phyloP scores from a whole-genome alignment of 306 rosid species.

The Carpinus fangiana region DNA sequence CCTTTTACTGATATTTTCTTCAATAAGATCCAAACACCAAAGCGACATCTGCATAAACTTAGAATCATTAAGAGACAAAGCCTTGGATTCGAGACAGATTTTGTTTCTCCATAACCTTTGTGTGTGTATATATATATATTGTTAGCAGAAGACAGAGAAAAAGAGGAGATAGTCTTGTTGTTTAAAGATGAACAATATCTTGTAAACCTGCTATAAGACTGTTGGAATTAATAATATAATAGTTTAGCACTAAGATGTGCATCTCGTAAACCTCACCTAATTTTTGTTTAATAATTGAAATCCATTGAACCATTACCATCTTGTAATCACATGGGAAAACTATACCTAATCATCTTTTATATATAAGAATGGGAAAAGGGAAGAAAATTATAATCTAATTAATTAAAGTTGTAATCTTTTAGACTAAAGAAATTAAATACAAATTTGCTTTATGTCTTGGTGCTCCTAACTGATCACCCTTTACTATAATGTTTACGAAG shows the following conservation, averaged over 20 bases:
- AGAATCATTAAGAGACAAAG: conserved; percentile 20
- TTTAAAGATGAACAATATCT: conserved; percentile 5
- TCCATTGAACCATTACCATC: conserved; percentile 26
- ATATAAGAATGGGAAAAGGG: background rate
- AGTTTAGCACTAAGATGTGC: conserved; percentile 13
- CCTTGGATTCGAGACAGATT: conserved; percentile 25
- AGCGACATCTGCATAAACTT: background rate
- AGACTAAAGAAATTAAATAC: background rate
- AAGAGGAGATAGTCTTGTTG: background rate
- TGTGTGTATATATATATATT: too few relatives aligned
- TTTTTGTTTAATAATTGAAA: conserved; percentile 25
- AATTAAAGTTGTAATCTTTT: conserved; percentile 20
- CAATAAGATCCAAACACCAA: too few relatives aligned
- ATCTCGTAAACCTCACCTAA: conserved; percentile 14
- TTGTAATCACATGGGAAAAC: background rate
- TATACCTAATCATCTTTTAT: background rate
- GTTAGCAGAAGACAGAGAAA: background rate
- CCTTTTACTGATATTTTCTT: too few relatives aligned
- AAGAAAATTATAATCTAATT: background rate
- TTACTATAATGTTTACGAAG: conserved; percentile 36
- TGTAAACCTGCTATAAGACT: conserved; percentile 16
- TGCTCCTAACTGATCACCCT: conserved; percentile 18
- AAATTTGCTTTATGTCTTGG: conserved; percentile 17
- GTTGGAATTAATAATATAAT: background rate
- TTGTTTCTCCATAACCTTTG: conserved; percentile 18